Evolutionary conservation across 23 red algal genomes (phyloP), one percentile per base, ranked within the genome.

Genomic region (Gracilaria gracilis): DNA sequence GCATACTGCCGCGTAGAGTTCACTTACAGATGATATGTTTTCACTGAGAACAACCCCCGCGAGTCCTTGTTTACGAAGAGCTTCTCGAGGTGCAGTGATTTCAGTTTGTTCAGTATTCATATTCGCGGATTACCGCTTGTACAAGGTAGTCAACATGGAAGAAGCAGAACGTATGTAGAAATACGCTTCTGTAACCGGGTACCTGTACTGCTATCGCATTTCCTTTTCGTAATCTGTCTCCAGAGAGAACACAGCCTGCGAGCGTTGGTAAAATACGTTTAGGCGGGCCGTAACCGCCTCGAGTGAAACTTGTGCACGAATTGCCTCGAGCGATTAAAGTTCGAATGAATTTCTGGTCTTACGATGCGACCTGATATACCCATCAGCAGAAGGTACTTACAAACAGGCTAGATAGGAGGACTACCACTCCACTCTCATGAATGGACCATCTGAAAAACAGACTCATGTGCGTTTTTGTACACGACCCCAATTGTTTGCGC

Each of bases 11-110:
- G 58, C 79, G 23, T 82, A 62, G 39, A 65, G 36, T 62, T 82
- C 15, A 65, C 53, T 64, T 12, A 62, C 53, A 35, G 79, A 17
- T n/a, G 36, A 40, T 62, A 40, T 15, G 8, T 62, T 4, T 35
- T 62, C 58, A 40, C 27, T 29, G 23, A 82, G 79, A 0, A 47
- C 79, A 31, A 82, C 28, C 0, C 79, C 79, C 79, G 79, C 36
- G 25, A 62, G 37, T 29, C 49, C 36, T 42, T 82, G 79, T 21
- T 34, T 57, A 17, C 54, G 54, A 59, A 82, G 79, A 65, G 58
- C 54, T 62, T 62, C 54, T 40, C 79, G 79, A 27, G 58, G 34
- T 35, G 53, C 58, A 27, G n/a, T 65, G n/a, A 65, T 59, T 5
- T 59, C 38, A 44, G 55, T 36, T 25, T 59, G 37, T 59, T 82